Percentiles rank a stretch among this genome's conserved stretches.
Conservation (phyloP, 441 rosid genomes). For the Aquilaria agallochum region DNA sequence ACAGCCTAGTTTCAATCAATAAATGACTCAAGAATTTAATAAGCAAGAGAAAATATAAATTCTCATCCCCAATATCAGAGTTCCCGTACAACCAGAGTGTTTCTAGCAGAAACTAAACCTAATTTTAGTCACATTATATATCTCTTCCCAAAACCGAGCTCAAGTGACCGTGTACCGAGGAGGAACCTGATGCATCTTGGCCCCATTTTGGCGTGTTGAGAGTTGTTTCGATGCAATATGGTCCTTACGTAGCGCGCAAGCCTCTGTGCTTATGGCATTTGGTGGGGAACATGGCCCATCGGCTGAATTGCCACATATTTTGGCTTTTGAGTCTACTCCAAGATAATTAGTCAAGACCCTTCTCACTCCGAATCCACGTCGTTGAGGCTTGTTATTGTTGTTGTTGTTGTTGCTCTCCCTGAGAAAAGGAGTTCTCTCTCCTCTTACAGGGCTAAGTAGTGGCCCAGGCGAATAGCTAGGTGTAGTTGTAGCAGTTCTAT, state of each 20-base stretch:
- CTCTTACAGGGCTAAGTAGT: constrained; percentile 42
- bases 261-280: constrained; percentile 25
- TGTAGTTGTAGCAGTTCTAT: constrained; percentile 43
- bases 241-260: constrained; percentile 26
- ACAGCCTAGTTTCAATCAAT: constrained; percentile 1
- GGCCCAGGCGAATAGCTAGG: constrained; percentile 54
- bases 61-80: constrained; percentile 5
- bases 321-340: constrained; percentile 53
- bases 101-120: constrained; percentile 13
- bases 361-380: constrained; percentile 77
- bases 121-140: constrained; percentile 2
- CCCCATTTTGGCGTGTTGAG: constrained; percentile 19
- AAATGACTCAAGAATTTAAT: background rate
- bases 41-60: constrained; percentile 1
- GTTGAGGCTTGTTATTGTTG: constrained; percentile 37
- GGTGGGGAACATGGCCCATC: constrained; percentile 33
- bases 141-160: constrained; percentile 1
- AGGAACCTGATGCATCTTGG: constrained; percentile 21
- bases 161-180: constrained; percentile 22
- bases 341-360: constrained; percentile 68
- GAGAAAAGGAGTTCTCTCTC: constrained; percentile 54
- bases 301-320: constrained; percentile 38
- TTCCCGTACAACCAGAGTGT: constrained; percentile 1
- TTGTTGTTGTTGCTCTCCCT: constrained; percentile 22
- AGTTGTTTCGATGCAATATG: constrained; percentile 12